Evolutionary conservation across 495 filamentous ascomycete genomes (phyloP), one percentile per base, ranked within the genome.

Genomic region (Penicillium argentinense): DNA sequence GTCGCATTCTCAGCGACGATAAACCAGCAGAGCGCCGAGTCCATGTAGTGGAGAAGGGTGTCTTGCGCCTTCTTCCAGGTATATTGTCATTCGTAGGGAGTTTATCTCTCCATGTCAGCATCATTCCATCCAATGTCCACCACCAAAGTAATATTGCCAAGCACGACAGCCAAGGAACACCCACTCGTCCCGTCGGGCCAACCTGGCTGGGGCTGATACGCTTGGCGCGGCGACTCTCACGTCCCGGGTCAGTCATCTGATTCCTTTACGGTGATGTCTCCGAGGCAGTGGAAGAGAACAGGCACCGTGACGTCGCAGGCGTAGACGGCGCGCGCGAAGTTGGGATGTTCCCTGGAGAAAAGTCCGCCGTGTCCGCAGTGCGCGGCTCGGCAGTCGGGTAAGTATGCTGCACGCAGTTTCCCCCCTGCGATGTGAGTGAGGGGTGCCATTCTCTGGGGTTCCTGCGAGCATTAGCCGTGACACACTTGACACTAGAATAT

Each of bases 301-400:
- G 25, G 27, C 16, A 44, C 40, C 5, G 29, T 49, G 46, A 49
- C 46, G 46, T 49, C 21, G 14, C 4, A 12, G 28, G 42, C 38
- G 22, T 41, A 9, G n/a, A 28, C n/a, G n/a, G n/a, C 17, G 32
- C n/a, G 13, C 14, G 13, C 1, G 12, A 34, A 18, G 16, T 9
- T 18, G 14, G 32, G 19, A 5, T 34, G 14, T 34, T 36, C 17
- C 33, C 33, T 36, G n/a, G n/a, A n/a, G n/a, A n/a, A n/a, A n/a
- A n/a, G n/a, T n/a, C n/a, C n/a, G n/a, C n/a, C 38, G 24, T 39
- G 8, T 26, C 19, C 42, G 42, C 39, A 51, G 13, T 47, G 42
- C 51, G 33, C 47, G 55, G 48, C 30, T 49, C 51, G 45, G 51
- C 54, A 51, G 27, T 59, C 51, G 57, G 56, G 50, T 58, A 52